A percentile compares a stretch with the other conserved stretches of the same genome.
These are phyloP conservation scores for Nigrograna mackinnonii DNA, from an alignment of 2,329 filamentous ascomycete genomes.

Conservation along the genomic window DNA sequence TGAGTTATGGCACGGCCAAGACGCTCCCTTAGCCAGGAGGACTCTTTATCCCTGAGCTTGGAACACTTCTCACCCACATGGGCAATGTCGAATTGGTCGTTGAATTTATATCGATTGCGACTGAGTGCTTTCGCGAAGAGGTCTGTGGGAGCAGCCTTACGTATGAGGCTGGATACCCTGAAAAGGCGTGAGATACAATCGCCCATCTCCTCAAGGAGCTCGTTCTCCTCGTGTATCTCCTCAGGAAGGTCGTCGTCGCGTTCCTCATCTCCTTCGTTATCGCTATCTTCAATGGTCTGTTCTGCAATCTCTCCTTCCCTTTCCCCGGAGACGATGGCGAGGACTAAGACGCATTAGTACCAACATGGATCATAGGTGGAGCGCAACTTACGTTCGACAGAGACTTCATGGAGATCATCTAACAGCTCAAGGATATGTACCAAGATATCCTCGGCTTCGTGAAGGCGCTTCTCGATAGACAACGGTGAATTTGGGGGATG, in stretches of 20 bases:
- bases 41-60: conserved; percentile 13
- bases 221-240: conserved; percentile 11
- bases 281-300: conserved; percentile 6
- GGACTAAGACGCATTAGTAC: conserved; percentile 5
- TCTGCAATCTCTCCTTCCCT: conserved; percentile 8
- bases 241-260: conserved; percentile 12
- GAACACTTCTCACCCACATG: conserved; percentile 20
- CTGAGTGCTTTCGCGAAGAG: conserved; percentile 17
- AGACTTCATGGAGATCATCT: conserved; percentile 14
- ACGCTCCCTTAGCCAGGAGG: conserved; percentile 13
- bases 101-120: conserved; percentile 13
- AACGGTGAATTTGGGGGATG: conserved; percentile 10
- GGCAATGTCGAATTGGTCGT: conserved; percentile 18
- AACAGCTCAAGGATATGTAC: conserved; percentile 11
- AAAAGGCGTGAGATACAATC: conserved; percentile 15
- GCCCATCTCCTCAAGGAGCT: conserved; percentile 17
- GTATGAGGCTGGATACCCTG: conserved; percentile 18
- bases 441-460: conserved; percentile 14
- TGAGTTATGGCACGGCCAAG: conserved; percentile 23
- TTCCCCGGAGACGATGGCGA: conserved; percentile 11
- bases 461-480: conserved; percentile 19
- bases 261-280: neutral
- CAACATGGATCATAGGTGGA: neutral
- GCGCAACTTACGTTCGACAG: conserved; percentile 4
- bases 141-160: conserved; percentile 15